Percentiles rank a stretch among this genome's conserved stretches.
These are phyloP conservation scores for Fusarium coicis DNA, from an alignment of 2,329 filamentous ascomycete genomes.

Conservation along the genomic window DNA sequence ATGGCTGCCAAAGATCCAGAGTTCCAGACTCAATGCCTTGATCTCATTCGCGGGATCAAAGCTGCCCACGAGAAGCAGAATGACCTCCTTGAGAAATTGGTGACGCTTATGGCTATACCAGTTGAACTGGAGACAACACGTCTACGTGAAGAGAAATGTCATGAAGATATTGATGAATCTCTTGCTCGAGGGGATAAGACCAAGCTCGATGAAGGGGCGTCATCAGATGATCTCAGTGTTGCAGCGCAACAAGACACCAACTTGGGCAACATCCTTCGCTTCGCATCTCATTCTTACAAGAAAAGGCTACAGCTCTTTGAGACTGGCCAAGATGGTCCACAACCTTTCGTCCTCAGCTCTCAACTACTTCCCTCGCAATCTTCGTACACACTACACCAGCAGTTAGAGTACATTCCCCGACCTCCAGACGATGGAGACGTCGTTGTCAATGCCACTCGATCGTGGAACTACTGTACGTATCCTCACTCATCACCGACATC, in stretches of 20 bases:
- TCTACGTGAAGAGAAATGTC: fast-evolving
- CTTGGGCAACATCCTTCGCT: neutral
- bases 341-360: neutral
- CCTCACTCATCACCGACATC: too few relatives aligned
- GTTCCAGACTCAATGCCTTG: neutral
- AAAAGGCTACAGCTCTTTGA: neutral
- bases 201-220: neutral
- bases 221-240: neutral
- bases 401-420: neutral
- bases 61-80: neutral
- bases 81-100: neutral
- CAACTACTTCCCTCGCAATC: neutral
- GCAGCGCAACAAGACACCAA: neutral
- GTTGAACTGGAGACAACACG: neutral
- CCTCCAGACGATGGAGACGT: neutral
- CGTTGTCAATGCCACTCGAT: neutral
- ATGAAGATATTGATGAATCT: neutral
- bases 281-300: neutral
- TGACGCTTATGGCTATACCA: neutral
- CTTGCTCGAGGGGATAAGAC: fast-evolving
- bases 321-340: neutral
- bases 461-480: constrained; percentile 1
- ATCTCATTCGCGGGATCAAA: neutral
- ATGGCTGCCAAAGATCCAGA: neutral
- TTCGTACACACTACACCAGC: neutral